Percentiles rank a stretch among this genome's conserved stretches.
Evolutionary conservation across 352 stramenopile species (phyloP).

Genomic region (Hyaloperonospora brassicae): DNA sequence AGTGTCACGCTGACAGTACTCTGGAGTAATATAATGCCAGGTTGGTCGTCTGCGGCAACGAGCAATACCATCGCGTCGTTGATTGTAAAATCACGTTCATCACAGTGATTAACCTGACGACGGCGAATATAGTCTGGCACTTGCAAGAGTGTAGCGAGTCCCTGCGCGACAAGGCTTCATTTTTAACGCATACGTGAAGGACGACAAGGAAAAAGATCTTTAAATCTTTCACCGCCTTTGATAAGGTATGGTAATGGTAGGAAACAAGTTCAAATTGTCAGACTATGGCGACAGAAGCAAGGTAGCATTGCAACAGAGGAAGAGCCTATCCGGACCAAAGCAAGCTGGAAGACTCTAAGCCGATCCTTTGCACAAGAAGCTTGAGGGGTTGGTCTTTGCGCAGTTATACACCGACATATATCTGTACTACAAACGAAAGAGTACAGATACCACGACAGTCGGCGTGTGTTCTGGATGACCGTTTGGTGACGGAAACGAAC

Average conservation of each 20-base stretch:
- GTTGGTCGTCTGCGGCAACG: slow-evolving; percentile 5
- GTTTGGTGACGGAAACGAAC: background rate
- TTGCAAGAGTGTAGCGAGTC: slow-evolving; percentile 1
- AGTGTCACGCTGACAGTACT: slow-evolving; percentile 9
- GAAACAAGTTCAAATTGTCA: background rate
- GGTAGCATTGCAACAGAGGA: background rate
- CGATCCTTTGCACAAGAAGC: background rate
- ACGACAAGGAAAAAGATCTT: background rate
- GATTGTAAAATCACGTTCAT: background rate
- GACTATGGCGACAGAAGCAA: background rate
- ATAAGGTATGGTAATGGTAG: background rate
- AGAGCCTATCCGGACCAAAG: background rate
- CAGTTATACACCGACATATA: background rate
- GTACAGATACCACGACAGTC: background rate
- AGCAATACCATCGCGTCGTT: background rate
- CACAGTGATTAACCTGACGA: background rate
- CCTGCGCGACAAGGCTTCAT: background rate
- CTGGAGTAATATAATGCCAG: slow-evolving; percentile 18
- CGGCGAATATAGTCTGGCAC: background rate
- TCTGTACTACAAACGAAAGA: background rate
- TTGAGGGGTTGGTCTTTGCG: background rate
- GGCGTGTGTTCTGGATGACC: background rate
- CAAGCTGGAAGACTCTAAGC: background rate
- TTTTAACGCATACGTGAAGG: background rate
- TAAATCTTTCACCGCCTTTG: background rate